These are phyloP conservation scores for Vitellaria paradoxa DNA, from an alignment of 179 eudicot genomes.

Conservation along the genomic window DNA sequence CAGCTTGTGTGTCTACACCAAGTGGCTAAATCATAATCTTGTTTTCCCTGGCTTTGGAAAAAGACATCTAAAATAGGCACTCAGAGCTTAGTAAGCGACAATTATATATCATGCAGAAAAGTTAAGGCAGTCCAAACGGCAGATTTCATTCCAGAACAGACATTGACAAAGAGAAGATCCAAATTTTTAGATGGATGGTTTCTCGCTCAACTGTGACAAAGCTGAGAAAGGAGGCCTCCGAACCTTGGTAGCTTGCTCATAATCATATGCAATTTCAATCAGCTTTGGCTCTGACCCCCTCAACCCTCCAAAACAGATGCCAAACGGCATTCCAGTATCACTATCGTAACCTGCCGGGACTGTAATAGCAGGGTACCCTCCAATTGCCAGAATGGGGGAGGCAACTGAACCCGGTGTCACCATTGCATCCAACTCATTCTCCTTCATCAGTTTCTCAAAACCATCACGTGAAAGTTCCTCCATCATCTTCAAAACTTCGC, in stretches of 20 bases:
- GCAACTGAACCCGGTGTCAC: constrained; percentile 20
- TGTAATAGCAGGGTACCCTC: constrained; percentile 40
- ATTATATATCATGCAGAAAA: no score
- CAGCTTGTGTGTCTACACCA: no score
- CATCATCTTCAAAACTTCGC: constrained; percentile 29
- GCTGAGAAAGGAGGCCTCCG: constrained; percentile 31
- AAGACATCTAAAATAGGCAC: no score
- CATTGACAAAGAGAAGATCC: no score
- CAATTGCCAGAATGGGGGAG: constrained; percentile 30
- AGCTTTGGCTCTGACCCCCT: constrained; percentile 40
- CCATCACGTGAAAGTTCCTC: constrained; percentile 44
- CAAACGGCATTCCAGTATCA: constrained; percentile 40
- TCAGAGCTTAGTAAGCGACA: no score
- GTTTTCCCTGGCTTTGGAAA: no score
- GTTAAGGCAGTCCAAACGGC: no score
- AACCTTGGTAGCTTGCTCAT: constrained; percentile 51
- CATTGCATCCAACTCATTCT: constrained; percentile 49
- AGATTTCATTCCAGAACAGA: no score
- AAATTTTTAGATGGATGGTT: background rate
- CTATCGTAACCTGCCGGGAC: constrained; percentile 23
- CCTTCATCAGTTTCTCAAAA: constrained; percentile 53
- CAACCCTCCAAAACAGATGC: constrained; percentile 49
- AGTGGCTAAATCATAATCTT: no score
- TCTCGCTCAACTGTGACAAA: background rate
- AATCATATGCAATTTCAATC: constrained; percentile 49